These are phyloP conservation scores for Apiospora hydei DNA, from an alignment of 2,329 filamentous ascomycete species.

Conservation along the genomic window DNA sequence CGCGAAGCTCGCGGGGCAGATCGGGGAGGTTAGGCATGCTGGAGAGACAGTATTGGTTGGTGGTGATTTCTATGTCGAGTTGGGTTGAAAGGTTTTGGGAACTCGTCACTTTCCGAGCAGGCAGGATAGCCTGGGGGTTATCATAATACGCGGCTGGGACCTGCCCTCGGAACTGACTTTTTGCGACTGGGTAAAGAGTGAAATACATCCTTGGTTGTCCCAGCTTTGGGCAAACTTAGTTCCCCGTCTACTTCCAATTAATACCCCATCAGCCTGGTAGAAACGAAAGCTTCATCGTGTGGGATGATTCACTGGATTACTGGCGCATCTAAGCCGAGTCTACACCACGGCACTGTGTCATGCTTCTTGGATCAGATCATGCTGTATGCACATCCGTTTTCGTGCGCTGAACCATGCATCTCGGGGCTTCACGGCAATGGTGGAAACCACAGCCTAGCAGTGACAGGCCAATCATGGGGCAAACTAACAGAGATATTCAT, in stretches of 20 bases:
- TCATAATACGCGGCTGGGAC: not conserved
- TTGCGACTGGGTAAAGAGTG: not conserved
- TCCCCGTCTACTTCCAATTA: not conserved
- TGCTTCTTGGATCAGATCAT: too few species aligned
- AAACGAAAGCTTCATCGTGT: not conserved
- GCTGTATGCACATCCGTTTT: too few species aligned
- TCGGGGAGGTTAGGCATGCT: not conserved
- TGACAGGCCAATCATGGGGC: too few species aligned
- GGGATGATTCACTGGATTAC: too few species aligned
- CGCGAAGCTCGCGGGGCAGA: not conserved
- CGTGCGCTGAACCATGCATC: too few species aligned
- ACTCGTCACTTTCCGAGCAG: not conserved
- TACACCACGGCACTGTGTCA: too few species aligned
- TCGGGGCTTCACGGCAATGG: too few species aligned
- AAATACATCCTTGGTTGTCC: not conserved
- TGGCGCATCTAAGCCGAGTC: too few species aligned
- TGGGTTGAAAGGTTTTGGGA: not conserved
- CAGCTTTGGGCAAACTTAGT: not conserved
- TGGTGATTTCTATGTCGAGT: not conserved
- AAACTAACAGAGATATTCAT: too few species aligned
- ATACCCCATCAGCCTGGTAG: not conserved
- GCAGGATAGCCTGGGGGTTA: not conserved
- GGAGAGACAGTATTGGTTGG: not conserved
- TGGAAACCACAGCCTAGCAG: too few species aligned
- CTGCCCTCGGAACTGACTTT: not conserved